A percentile compares a stretch with the other conserved stretches of the same genome.
Evolutionary conservation across 1,139 yeast species (phyloP).

Genomic region (Saccharomyces pastorianus): DNA sequence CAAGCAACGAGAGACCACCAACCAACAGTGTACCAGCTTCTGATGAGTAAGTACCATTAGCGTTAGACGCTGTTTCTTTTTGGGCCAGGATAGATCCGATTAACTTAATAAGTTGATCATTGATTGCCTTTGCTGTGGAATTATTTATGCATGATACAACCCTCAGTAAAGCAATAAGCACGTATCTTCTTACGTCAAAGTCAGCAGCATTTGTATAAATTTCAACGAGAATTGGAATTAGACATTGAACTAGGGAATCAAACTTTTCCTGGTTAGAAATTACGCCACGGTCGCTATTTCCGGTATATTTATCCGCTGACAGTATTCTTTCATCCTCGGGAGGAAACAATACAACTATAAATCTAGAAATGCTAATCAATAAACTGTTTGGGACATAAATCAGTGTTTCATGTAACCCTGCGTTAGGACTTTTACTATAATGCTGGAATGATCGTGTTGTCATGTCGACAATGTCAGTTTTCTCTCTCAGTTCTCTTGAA

Average conservation of each 20-base stretch:
- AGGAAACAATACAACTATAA: conserved; percentile 56
- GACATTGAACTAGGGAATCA: conserved; percentile 39
- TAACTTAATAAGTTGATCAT: conserved; percentile 37
- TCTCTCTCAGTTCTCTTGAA: conserved; percentile 13
- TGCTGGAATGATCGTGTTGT: conserved; percentile 17
- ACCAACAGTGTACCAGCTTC: conserved; percentile 39
- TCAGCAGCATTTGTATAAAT: conserved; percentile 75
- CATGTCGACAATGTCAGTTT: conserved; percentile 13
- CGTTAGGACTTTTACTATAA: conserved; percentile 15
- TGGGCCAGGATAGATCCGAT: conserved; percentile 70
- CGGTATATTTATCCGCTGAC: conserved; percentile 12
- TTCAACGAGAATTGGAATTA: conserved; percentile 56
- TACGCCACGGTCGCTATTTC: conserved; percentile 7
- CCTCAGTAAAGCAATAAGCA: conserved; percentile 50
- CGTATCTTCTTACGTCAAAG: conserved; percentile 52
- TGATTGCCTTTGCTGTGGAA: conserved; percentile 18
- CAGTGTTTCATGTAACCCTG: conserved; percentile 44
- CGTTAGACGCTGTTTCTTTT: conserved; percentile 32
- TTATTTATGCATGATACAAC: conserved; percentile 31
- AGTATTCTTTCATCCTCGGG: conserved; percentile 27
- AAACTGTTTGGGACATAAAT: conserved; percentile 71
- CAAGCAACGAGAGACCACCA: conserved; percentile 49
- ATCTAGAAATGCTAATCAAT: conserved; percentile 45
- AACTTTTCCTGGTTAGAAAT: conserved; percentile 31
- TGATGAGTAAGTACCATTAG: conserved; percentile 16